A percentile compares a stretch with the other conserved stretches of the same genome.
phyloP scores from a whole-genome alignment of 2,329 filamentous ascomycete species.

The Diaporthe sp. region DNA sequence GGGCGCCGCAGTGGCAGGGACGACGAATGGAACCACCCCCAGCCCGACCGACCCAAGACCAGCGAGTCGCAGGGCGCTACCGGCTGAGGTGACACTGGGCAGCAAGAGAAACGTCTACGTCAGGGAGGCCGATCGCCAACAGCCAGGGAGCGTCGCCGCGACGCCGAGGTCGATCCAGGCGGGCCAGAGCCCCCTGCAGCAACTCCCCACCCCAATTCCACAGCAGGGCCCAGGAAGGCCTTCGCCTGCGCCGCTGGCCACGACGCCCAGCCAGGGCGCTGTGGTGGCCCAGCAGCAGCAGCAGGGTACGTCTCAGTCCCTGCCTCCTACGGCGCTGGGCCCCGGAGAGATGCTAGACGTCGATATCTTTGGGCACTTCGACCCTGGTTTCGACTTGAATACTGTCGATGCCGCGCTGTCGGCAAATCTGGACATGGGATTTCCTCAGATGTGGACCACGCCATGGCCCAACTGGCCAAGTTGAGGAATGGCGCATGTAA shows the following conservation, averaged over 20 bases:
- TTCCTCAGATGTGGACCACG: conserved; percentile 62
- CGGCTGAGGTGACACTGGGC: conserved; percentile 8
- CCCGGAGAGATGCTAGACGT: conserved; percentile 55
- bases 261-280: background rate
- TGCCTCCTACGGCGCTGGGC: conserved; percentile 38
- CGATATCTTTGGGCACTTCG: conserved; percentile 68
- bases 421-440: conserved; percentile 66
- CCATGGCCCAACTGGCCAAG: conserved; percentile 40
- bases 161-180: conserved; percentile 5
- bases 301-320: conserved; percentile 17
- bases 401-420: conserved; percentile 68
- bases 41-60: background rate
- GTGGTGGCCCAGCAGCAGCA: conserved; percentile 11
- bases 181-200: background rate
- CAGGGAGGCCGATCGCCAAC: conserved; percentile 1
- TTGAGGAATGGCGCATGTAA: background rate
- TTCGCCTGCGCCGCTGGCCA: background rate
- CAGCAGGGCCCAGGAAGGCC: background rate
- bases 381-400: conserved; percentile 65
- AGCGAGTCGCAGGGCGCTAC: conserved; percentile 41
- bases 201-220: background rate
- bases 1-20: conserved; percentile 40
- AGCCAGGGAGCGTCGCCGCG: background rate
- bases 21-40: background rate
- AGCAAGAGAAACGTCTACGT: background rate